These are phyloP conservation scores for Entomortierella lignicola DNA, from an alignment of 192 early-diverging fungal genomes.

Conservation along the genomic window DNA sequence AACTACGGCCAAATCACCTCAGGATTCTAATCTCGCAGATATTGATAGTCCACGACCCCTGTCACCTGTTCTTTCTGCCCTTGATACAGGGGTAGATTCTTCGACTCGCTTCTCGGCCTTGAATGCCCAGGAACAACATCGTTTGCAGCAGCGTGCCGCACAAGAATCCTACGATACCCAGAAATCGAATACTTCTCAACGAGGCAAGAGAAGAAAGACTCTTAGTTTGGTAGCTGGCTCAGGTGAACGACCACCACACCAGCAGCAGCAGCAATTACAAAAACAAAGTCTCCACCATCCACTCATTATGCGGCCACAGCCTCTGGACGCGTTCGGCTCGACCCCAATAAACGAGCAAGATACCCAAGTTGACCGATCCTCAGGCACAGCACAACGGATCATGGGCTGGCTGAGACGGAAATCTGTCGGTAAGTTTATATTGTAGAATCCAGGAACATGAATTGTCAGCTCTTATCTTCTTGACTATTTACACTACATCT, in stretches of 20 bases:
- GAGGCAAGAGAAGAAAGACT: slow-evolving; percentile 46
- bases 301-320: slow-evolving; percentile 7
- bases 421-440: slow-evolving; percentile 56
- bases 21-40: slow-evolving; percentile 18
- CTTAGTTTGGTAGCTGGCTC: slow-evolving; percentile 32
- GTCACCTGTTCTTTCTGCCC: not conserved
- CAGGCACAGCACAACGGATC: slow-evolving; percentile 72
- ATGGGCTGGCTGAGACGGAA: slow-evolving; percentile 82
- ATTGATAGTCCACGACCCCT: slow-evolving; percentile 9
- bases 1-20: not conserved
- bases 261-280: slow-evolving; percentile 24
- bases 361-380: slow-evolving; percentile 7
- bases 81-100: not conserved
- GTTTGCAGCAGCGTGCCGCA: not conserved
- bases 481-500: not conserved
- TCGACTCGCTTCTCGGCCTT: not conserved
- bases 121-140: slow-evolving; percentile 1
- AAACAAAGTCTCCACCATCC: slow-evolving; percentile 33
- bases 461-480: not conserved
- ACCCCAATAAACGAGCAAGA: not conserved
- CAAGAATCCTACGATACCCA: slow-evolving; percentile 15
- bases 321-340: not conserved
- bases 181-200: slow-evolving; percentile 27
- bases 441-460: not conserved
- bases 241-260: slow-evolving; percentile 22